Evolutionary conservation across 768 basidiomycete genomes (phyloP).

Genomic region (Hygrocybe punicea): DNA sequence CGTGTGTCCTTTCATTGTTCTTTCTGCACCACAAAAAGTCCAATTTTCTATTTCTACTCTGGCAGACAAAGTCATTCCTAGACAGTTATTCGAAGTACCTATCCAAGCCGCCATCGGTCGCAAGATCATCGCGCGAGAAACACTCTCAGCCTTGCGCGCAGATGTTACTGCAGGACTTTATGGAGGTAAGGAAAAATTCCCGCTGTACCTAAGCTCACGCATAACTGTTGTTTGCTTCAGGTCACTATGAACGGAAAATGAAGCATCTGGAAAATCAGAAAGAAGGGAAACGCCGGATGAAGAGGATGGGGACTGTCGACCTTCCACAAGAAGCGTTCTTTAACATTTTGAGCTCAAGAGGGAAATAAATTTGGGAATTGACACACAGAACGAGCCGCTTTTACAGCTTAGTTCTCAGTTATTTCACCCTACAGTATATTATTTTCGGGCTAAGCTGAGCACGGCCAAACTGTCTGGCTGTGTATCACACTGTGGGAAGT

Average conservation of each 20-base stretch:
- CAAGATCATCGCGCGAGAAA: conserved; percentile 87
- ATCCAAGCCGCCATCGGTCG: conserved; percentile 91
- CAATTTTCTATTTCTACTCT: neutral
- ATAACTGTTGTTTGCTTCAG: conserved; percentile 30
- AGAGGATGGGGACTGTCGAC: conserved; percentile 81
- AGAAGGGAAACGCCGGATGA: conserved; percentile 87
- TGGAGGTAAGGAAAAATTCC: conserved; percentile 53
- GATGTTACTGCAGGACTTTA: conserved; percentile 95
- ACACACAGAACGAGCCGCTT: too few relatives aligned
- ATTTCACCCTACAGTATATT: too few relatives aligned
- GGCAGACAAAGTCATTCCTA: conserved; percentile 87
- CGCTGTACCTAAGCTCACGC: neutral
- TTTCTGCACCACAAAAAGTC: neutral
- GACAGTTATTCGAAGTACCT: conserved; percentile 90
- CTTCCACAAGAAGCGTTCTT: conserved; percentile 97
- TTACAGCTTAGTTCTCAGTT: too few relatives aligned
- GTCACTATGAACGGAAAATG: conserved; percentile 92
- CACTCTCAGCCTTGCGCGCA: conserved; percentile 76
- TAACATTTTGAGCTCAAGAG: conserved; percentile 71
- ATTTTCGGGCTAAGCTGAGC: too few relatives aligned
- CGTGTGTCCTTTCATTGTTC: conserved; percentile 49
- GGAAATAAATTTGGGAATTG: conserved; percentile 22
- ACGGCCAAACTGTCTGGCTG: too few relatives aligned
- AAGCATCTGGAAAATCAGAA: conserved; percentile 88
- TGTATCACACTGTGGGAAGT: too few relatives aligned